A percentile compares a stretch with the other conserved stretches of the same genome.
phyloP scores from a whole-genome alignment of 495 filamentous ascomycete species.

The Penicillium diatomitis region DNA sequence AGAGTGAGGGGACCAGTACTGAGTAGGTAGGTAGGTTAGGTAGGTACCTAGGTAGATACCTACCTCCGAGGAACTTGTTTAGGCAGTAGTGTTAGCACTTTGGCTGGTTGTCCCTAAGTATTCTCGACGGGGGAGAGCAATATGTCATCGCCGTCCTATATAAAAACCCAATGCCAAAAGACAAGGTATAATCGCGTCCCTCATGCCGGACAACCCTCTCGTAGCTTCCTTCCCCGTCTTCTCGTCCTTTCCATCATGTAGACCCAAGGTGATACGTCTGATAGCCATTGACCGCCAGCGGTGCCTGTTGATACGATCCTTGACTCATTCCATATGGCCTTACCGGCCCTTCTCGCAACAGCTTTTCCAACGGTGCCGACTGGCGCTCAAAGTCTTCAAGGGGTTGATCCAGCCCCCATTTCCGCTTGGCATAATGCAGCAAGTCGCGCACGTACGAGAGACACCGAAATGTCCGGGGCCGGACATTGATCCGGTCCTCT shows the following conservation, averaged over 20 bases:
- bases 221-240: no score
- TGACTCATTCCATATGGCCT: conserved; percentile 7
- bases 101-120: no score
- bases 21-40: no score
- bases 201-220: no score
- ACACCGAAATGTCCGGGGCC: conserved; percentile 26
- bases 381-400: conserved; percentile 26
- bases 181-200: no score
- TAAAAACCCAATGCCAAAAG: no score
- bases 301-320: conserved; percentile 7
- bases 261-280: conserved; percentile 12
- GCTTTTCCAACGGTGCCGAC: conserved; percentile 11
- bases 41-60: no score
- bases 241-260: not conserved
- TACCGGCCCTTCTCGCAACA: conserved; percentile 6
- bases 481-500: conserved; percentile 30
- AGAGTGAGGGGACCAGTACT: no score
- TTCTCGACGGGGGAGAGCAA: no score
- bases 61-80: no score
- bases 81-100: no score
- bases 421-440: conserved; percentile 23
- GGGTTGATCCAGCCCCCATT: conserved; percentile 24
- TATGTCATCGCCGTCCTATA: no score
- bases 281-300: conserved; percentile 20
- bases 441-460: conserved; percentile 25